A percentile compares a stretch with the other conserved stretches of the same genome.
These are phyloP conservation scores for Conoideocrella luteorostrata DNA, from an alignment of 2,329 filamentous ascomycete species.

Conservation along the genomic window DNA sequence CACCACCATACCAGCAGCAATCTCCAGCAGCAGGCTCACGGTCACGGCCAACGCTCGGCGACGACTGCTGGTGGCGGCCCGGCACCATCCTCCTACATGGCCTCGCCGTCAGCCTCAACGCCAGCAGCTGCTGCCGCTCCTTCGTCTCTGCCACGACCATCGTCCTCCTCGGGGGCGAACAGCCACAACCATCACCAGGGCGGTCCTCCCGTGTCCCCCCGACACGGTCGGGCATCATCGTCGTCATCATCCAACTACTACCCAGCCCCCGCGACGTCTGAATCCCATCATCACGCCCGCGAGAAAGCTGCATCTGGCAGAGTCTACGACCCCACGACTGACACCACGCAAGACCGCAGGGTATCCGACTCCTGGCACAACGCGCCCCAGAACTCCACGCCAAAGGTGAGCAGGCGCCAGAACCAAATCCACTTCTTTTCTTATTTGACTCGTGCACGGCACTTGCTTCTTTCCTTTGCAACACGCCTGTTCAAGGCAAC, in stretches of 20 bases:
- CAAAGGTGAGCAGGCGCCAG: conserved; percentile 40
- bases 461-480: conserved; percentile 9
- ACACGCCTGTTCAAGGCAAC: background rate
- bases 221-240: conserved; percentile 30
- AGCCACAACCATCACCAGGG: conserved; percentile 19
- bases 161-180: conserved; percentile 14
- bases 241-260: conserved; percentile 19
- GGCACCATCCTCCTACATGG: conserved; percentile 24
- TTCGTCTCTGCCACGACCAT: conserved; percentile 24
- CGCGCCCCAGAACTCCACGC: conserved; percentile 34
- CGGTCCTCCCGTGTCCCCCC: conserved; percentile 32
- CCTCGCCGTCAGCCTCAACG: conserved; percentile 23
- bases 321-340: conserved; percentile 50
- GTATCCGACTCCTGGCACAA: conserved; percentile 44
- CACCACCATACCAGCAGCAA: conserved; percentile 6
- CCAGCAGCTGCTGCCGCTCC: conserved; percentile 22
- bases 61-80: background rate
- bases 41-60: conserved; percentile 15
- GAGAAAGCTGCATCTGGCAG: conserved; percentile 36
- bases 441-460: conserved; percentile 14
- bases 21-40: conserved; percentile 13
- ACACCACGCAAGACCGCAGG: conserved; percentile 41
- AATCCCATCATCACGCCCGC: conserved; percentile 25
- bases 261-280: conserved; percentile 4
- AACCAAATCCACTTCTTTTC: conserved; percentile 21